These are phyloP conservation scores for Herpotrichia juniperi DNA, from an alignment of 2,329 filamentous ascomycete species.

Conservation along the genomic window DNA sequence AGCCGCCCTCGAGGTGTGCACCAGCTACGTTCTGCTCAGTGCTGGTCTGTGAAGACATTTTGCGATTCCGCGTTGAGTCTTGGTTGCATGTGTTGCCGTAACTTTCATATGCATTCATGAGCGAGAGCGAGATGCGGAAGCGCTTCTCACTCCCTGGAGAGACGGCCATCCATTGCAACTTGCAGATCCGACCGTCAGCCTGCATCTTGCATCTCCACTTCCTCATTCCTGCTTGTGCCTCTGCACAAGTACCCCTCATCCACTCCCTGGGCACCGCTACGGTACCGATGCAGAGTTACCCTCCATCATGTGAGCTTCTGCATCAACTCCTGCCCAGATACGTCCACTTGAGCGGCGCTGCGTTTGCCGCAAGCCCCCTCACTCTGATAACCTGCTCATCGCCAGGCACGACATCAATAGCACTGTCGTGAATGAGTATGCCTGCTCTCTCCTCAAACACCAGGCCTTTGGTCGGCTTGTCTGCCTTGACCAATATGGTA, in stretches of 20 bases:
- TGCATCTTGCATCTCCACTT: constrained; percentile 15
- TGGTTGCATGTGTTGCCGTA: too few species aligned
- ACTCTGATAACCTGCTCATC: constrained; percentile 59
- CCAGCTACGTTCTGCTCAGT: constrained; percentile 4
- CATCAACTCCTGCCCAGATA: constrained; percentile 50
- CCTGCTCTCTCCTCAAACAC: constrained; percentile 65
- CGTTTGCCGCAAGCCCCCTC: constrained; percentile 46
- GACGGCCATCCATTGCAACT: constrained; percentile 8
- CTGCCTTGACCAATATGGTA: constrained; percentile 53
- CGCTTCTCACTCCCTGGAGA: constrained; percentile 8
- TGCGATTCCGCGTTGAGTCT: background rate
- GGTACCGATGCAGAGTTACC: constrained; percentile 8
- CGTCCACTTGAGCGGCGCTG: constrained; percentile 51
- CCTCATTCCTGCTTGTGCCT: constrained; percentile 7
- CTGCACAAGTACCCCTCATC: background rate
- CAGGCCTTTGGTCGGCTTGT: constrained; percentile 64
- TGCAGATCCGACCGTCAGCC: constrained; percentile 10
- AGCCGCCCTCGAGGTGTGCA: constrained; percentile 4
- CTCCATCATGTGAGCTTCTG: constrained; percentile 10
- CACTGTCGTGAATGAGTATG: constrained; percentile 61
- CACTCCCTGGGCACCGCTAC: constrained; percentile 7
- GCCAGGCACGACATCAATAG: constrained; percentile 64
- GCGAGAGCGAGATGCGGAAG: background rate
- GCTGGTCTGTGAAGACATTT: background rate
- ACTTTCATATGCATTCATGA: too few species aligned